Evolutionary conservation across 2,329 filamentous ascomycete genomes (phyloP), one percentile per base, ranked within the genome.

Genomic region (Dactylellina cionopaga): DNA sequence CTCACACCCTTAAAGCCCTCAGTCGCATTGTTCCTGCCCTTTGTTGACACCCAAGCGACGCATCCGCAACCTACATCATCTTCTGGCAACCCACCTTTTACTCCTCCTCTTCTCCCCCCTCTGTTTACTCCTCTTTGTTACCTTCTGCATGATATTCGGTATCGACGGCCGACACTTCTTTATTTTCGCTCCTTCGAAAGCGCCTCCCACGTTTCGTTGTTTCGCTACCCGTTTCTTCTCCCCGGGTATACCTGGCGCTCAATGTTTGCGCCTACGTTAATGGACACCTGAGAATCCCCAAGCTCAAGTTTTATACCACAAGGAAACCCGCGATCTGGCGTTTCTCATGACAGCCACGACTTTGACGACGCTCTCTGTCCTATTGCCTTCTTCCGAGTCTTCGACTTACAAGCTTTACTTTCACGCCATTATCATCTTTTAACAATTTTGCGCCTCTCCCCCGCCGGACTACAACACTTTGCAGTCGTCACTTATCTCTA

Each of bases 251-350:
- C 35, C 39, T 27, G 35, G 19, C n/a, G 35, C 25, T 51, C 24
- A 9, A 51, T 41, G 54, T 58, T 58, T 44, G 54, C 54, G 39
- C 54, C 39, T 44, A 44, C 46, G 37, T 58, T 44, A 25, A 58
- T 15, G 39, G 24, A 46, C 25, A 35, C 37, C 35, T 58, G 37
- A 58, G 17, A 27, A 29, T 24, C 37, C 24, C 10, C 24, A 35
- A 58, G 54, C 24, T 19, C 47, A 33, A 52, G 47, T 22, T 6
- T 58, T 58, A 44, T 58, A 44, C 17, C 22, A 41, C 51, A 29
- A 37, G 29, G 51, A 9, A 37, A 24, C 51, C 15, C 22, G 44
- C 35, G 10, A 27, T 35, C 25, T 15, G 15, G 35, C 51, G 33
- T 41, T 22, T 37, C 51, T 41, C 15, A 55, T 41, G 51, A 55